Conservation (phyloP, 371 early-diverging fungal genomes). For the Mortierella sp. region DNA sequence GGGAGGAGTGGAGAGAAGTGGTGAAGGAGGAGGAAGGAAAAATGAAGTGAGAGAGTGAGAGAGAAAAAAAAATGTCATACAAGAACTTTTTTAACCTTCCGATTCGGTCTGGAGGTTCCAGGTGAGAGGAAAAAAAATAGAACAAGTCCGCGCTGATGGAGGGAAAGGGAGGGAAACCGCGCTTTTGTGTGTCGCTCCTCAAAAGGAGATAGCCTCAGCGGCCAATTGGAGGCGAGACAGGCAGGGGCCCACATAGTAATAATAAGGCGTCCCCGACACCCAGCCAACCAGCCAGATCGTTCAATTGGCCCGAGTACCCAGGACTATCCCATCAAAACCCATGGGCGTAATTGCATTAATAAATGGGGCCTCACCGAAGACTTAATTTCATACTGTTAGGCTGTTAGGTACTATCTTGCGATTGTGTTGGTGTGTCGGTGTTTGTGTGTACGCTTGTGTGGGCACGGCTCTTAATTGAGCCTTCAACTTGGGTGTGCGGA, state of each 20-base stretch:
- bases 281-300: neutral
- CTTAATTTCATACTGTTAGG: neutral
- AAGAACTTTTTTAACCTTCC: neutral
- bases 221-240: neutral
- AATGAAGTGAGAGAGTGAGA: neutral
- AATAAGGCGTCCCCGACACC: neutral
- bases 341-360: neutral
- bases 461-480: neutral
- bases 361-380: neutral
- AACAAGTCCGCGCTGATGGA: constrained; percentile 15
- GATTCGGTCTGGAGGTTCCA: constrained; percentile 2
- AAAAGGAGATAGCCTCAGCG: neutral
- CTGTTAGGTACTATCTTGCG: neutral
- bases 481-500: neutral
- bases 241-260: neutral
- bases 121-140: neutral
- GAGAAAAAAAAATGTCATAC: neutral
- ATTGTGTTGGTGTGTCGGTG: neutral
- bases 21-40: neutral
- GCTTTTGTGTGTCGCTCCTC: neutral
- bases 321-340: neutral
- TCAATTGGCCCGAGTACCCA: constrained; percentile 3
- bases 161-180: neutral
- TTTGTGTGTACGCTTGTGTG: neutral
- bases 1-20: neutral